phyloP scores from a whole-genome alignment of 805 yeast species.

The Zygosaccharomyces siamensis region DNA sequence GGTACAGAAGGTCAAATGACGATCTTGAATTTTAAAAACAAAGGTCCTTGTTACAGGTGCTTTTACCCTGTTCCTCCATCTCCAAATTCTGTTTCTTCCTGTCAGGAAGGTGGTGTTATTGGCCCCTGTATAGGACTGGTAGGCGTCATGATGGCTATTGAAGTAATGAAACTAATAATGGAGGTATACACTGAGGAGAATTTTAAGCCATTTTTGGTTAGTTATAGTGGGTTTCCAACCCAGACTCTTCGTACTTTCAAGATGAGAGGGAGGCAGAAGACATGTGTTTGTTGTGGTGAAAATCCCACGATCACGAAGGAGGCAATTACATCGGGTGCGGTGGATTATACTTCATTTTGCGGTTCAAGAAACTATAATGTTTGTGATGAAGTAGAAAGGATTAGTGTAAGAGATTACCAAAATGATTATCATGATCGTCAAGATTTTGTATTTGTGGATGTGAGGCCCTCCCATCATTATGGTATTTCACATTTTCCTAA shows the following conservation, averaged over 20 bases:
- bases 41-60: constrained; percentile 93
- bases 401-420: constrained; percentile 38
- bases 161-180: constrained; percentile 69
- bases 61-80: constrained; percentile 89
- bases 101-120: constrained; percentile 89
- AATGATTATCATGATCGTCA: constrained; percentile 28
- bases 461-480: constrained; percentile 75
- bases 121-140: constrained; percentile 95
- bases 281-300: constrained; percentile 63
- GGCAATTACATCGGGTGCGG: constrained; percentile 41
- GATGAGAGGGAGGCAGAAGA: constrained; percentile 62
- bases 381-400: constrained; percentile 42
- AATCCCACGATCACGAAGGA: constrained; percentile 46
- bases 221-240: constrained; percentile 62
- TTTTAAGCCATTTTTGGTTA: constrained; percentile 64
- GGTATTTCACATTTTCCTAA: constrained; percentile 56
- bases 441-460: constrained; percentile 54
- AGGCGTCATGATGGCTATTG: constrained; percentile 86
- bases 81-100: constrained; percentile 72
- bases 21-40: constrained; percentile 57
- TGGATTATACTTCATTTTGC: constrained; percentile 72
- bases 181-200: constrained; percentile 46
- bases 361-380: constrained; percentile 51
- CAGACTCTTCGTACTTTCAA: constrained; percentile 68
- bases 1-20: constrained; percentile 87